Evolutionary conservation across 2,329 filamentous ascomycete genomes (phyloP).

Genomic region (Thelonectria discophora): DNA sequence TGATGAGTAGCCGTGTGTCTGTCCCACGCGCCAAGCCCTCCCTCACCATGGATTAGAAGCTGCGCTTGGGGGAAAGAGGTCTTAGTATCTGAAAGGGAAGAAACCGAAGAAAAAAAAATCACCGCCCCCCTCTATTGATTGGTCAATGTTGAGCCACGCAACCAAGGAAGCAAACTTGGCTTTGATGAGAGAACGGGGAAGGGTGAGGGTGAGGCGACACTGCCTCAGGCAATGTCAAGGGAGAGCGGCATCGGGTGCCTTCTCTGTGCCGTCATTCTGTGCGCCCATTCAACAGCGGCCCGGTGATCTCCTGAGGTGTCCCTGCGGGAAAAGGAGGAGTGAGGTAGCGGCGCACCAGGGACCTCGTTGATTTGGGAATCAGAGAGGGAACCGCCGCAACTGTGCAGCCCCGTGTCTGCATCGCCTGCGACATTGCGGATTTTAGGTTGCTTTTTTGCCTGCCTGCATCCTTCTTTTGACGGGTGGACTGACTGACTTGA

Average conservation of each 20-base stretch:
- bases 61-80: no score
- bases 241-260: not conserved
- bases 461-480: no score
- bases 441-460: no score
- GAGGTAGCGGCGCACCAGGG: not conserved
- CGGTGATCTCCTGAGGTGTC: not conserved
- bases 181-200: not conserved
- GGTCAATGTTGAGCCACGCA: not conserved
- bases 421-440: no score
- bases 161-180: not conserved
- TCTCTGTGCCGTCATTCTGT: not conserved
- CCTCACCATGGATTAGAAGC: not conserved
- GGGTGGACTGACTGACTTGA: no score
- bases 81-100: not conserved
- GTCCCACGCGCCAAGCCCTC: not conserved
- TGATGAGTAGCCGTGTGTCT: not conserved
- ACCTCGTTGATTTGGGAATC: not conserved
- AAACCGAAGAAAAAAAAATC: not conserved
- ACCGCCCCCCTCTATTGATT: not conserved
- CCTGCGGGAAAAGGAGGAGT: not conserved
- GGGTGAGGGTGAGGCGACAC: not conserved
- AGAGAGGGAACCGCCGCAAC: no score
- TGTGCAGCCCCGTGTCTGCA: no score
- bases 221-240: not conserved
- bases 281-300: not conserved